phyloP scores from a whole-genome alignment of 2,329 filamentous ascomycete species.

The Ophioceras dolichostomum region DNA sequence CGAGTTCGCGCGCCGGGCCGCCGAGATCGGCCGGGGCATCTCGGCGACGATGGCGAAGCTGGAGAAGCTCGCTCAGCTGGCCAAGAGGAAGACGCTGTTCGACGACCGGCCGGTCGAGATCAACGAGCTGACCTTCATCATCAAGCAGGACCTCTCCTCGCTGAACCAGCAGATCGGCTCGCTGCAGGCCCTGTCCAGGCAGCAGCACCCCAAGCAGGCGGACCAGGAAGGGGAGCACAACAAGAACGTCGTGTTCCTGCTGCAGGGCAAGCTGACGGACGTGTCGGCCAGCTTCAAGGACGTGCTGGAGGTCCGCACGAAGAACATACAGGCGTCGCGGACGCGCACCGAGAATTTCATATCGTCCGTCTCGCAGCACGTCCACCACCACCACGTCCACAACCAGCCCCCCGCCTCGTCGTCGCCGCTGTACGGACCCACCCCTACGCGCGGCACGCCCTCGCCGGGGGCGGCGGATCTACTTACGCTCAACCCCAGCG shows the following conservation, averaged over 20 bases:
- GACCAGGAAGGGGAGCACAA: slow-evolving; percentile 92
- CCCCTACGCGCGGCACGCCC: slow-evolving; percentile 54
- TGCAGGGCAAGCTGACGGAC: slow-evolving; percentile 85
- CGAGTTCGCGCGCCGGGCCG: slow-evolving; percentile 86
- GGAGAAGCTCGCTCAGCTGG: slow-evolving; percentile 84
- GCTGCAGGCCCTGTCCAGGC: slow-evolving; percentile 65
- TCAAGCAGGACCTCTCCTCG: slow-evolving; percentile 87
- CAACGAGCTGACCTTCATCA: slow-evolving; percentile 91
- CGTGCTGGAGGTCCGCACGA: slow-evolving; percentile 87
- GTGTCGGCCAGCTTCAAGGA: slow-evolving; percentile 96
- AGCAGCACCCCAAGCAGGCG: slow-evolving; percentile 60
- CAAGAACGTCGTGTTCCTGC: slow-evolving; percentile 87
- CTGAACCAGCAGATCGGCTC: slow-evolving; percentile 76
- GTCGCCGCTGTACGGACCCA: slow-evolving; percentile 78
- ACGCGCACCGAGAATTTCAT: slow-evolving; percentile 95
- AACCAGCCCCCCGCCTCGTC: slow-evolving; percentile 50
- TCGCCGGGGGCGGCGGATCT: slow-evolving; percentile 60
- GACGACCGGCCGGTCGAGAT: slow-evolving; percentile 96
- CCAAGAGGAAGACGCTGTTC: slow-evolving; percentile 93
- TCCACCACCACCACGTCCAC: slow-evolving; percentile 55
- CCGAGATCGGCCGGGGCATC: slow-evolving; percentile 85
- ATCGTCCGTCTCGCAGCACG: slow-evolving; percentile 70
- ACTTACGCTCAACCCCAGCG: slow-evolving; percentile 66
- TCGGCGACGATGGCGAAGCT: slow-evolving; percentile 88
- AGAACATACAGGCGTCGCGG: slow-evolving; percentile 92